These are phyloP conservation scores for Solanum piurae DNA, from an alignment of 257 asterid genomes.

Conservation along the genomic window DNA sequence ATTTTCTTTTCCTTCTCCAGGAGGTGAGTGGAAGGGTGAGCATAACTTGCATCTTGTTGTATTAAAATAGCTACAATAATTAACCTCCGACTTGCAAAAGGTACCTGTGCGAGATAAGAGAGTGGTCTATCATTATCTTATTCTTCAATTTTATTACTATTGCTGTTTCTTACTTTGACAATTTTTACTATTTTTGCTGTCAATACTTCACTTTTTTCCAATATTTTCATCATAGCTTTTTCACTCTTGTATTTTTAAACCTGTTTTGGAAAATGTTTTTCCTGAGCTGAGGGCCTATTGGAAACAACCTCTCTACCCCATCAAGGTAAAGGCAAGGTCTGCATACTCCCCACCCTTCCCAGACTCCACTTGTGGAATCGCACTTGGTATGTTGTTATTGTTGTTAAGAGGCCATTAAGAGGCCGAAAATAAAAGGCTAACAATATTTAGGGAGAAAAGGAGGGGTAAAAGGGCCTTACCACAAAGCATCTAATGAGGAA, in stretches of 20 bases:
- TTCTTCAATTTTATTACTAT: background rate
- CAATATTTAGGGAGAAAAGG: background rate
- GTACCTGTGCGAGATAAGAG: background rate
- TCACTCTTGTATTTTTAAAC: background rate
- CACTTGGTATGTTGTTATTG: background rate
- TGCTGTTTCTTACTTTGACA: background rate
- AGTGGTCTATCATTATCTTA: background rate
- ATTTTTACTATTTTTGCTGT: background rate
- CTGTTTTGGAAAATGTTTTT: background rate
- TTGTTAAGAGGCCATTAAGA: background rate
- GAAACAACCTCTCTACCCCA: background rate
- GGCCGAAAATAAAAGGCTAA: background rate
- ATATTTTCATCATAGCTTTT: background rate
- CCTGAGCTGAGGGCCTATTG: background rate
- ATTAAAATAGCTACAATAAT: background rate
- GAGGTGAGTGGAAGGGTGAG: background rate
- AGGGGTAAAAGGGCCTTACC: constrained; percentile 32
- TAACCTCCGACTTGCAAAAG: background rate
- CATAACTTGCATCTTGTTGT: background rate
- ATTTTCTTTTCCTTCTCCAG: background rate
- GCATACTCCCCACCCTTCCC: background rate
- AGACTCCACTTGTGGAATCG: background rate
- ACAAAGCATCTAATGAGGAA: constrained; percentile 80
- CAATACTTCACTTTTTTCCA: background rate
- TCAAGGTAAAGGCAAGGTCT: background rate